Evolutionary conservation across 306 rosid genomes (phyloP).

Genomic region (Ceratonia siliqua): DNA sequence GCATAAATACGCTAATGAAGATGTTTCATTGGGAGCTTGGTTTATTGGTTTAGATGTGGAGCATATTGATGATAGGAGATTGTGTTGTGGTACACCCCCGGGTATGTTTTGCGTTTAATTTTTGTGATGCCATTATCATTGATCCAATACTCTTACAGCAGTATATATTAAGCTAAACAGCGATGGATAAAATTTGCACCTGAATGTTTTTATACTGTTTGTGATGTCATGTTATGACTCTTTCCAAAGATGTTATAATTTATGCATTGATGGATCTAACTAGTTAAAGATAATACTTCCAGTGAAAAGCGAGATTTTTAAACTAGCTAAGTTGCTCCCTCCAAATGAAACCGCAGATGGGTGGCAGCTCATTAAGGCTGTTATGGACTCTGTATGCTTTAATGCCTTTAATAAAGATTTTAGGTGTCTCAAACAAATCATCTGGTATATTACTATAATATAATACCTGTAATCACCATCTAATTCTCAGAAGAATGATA

Average conservation of each 20-base stretch:
- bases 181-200: background rate
- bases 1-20: constrained; percentile 91
- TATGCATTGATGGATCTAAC: background rate
- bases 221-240: background rate
- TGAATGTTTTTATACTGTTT: background rate
- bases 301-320: background rate
- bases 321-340: background rate
- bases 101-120: constrained; percentile 44
- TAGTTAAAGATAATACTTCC: background rate
- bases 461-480: constrained; percentile 5
- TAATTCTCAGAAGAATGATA: background rate
- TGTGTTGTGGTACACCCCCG: constrained; percentile 86
- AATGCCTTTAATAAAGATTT: background rate
- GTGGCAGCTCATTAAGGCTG: background rate
- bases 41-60: constrained; percentile 88
- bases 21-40: constrained; percentile 93
- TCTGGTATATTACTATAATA: background rate
- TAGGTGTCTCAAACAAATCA: background rate
- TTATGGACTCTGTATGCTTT: background rate
- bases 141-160: background rate
- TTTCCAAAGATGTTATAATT: background rate
- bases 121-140: background rate
- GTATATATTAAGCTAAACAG: background rate
- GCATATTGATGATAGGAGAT: constrained; percentile 77
- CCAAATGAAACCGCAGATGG: background rate